phyloP scores from a whole-genome alignment of 2,329 filamentous ascomycete genomes.

The Sodiomyces alkalinus region DNA sequence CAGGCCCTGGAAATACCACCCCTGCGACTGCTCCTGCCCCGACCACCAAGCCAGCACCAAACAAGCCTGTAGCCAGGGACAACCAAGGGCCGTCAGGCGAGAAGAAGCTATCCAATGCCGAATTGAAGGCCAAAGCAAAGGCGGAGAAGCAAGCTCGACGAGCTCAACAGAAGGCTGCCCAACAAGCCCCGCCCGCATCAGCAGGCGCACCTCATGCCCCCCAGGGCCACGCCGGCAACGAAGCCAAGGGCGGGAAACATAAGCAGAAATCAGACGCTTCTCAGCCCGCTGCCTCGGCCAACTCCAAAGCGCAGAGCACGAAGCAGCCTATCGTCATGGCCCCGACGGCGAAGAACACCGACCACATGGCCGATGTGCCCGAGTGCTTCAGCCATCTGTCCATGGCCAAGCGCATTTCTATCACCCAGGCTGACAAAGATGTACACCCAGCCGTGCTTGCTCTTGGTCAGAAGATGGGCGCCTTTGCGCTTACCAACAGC shows the following conservation, averaged over 20 bases:
- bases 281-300: constrained; percentile 13
- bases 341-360: constrained; percentile 25
- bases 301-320: constrained; percentile 17
- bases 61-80: constrained; percentile 2
- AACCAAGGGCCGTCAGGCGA: constrained; percentile 12
- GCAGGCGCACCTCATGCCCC: constrained; percentile 19
- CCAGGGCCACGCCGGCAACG: constrained; percentile 18
- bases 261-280: constrained; percentile 31
- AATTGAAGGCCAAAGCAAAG: constrained; percentile 79
- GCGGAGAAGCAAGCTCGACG: constrained; percentile 82
- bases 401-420: constrained; percentile 41
- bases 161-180: constrained; percentile 51
- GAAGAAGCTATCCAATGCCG: constrained; percentile 54
- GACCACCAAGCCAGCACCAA: constrained; percentile 1
- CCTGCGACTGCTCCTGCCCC: constrained; percentile 1
- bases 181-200: constrained; percentile 25
- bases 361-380: constrained; percentile 44
- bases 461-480: constrained; percentile 78
- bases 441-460: constrained; percentile 78
- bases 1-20: too few relatives aligned
- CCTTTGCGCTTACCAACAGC: constrained; percentile 78
- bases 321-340: constrained; percentile 18
- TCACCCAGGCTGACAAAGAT: constrained; percentile 50
- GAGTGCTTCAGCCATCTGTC: constrained; percentile 74
- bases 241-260: constrained; percentile 29